Conservation (phyloP, 202 grass and related monocot species). For the Digitaria exilis region DNA sequence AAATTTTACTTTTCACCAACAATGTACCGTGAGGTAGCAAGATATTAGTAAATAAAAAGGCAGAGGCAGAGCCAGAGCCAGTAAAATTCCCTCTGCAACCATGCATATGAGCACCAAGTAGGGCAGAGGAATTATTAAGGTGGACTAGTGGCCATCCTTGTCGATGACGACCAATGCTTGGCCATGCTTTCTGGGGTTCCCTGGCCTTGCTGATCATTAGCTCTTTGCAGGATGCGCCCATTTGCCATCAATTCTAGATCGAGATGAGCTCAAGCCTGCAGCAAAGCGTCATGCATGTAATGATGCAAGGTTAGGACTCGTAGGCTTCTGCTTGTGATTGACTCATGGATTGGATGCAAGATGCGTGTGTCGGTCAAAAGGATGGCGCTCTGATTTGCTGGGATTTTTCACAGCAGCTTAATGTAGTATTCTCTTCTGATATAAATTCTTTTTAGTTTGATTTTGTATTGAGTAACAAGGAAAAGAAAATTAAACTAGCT, state of each 20-base stretch:
- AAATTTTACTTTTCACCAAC: not conserved
- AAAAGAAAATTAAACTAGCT: too few species aligned
- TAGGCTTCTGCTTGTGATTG: constrained; percentile 15
- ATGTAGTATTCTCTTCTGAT: not conserved
- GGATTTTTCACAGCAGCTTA: not conserved
- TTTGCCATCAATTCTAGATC: constrained; percentile 48
- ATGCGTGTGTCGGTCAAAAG: constrained; percentile 46
- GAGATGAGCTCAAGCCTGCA: constrained; percentile 32
- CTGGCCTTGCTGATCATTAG: constrained; percentile 43
- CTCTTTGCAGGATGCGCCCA: constrained; percentile 39
- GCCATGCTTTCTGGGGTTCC: constrained; percentile 36
- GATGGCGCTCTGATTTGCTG: not conserved
- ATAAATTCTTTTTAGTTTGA: not conserved
- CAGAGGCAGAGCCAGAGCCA: too few species aligned
- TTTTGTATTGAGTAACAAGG: not conserved
- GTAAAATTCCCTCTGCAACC: not conserved
- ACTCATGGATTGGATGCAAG: constrained; percentile 36
- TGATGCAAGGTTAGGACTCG: constrained; percentile 31
- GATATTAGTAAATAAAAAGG: not conserved
- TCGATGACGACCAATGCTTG: constrained; percentile 40
- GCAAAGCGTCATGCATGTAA: constrained; percentile 31
- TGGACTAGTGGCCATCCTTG: constrained; percentile 46
- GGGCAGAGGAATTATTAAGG: constrained; percentile 40
- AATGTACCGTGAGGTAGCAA: not conserved
- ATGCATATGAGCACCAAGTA: constrained; percentile 12